Base-by-base conservation (phyloP, 202 grass and related monocot genomes). In the Saccharum hybrid region DNA sequence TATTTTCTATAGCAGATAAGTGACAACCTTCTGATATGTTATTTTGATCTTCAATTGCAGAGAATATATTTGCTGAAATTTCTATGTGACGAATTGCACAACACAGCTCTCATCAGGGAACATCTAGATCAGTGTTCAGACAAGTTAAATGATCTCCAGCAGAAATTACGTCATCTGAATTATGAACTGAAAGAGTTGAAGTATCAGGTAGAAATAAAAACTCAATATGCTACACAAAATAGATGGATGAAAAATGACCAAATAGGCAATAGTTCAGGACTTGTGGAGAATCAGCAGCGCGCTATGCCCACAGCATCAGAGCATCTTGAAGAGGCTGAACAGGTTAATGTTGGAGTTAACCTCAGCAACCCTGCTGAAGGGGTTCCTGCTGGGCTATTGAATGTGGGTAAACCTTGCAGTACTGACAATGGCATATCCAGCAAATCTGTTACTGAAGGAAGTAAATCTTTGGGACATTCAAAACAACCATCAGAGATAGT, bases 51-150 rank as follows among this genome's bases (percentile, higher is more conserved):
- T 89, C 28, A 30, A 83, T 61, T 88, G 68, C 96, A 98, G 96
- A 95, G 96, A 83, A 86, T 96, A 85, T 81, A 93, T 83, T 88
- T 95, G 62, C 81, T 98, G 71, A 98, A 98, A 64, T 94, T 96
- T 83, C 83, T 98, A 22, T 98, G 96, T 26, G 93, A 98, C 7
- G 96, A 98, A 88, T 86, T 96, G 82, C 80, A 96, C 71, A 96
- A 91, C 83, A 91, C 96, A 86, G 83, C 87, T 84, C 80, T 98
- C 74, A 87, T 98, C 60, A 93, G 83, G 82, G 96, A 98, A 76
- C 91, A 98, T 78, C 68, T 98, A 36, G 96, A 98, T 81, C 93
- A 95, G 80, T 95, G 93, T 86, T 81, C 86, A 52, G 96, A 98
- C 41, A 98, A 90, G 69, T 94, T 80, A 51, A 82, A 76, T 87